Conservation (phyloP, 495 filamentous ascomycete genomes). For the Bacidia rubella region DNA sequence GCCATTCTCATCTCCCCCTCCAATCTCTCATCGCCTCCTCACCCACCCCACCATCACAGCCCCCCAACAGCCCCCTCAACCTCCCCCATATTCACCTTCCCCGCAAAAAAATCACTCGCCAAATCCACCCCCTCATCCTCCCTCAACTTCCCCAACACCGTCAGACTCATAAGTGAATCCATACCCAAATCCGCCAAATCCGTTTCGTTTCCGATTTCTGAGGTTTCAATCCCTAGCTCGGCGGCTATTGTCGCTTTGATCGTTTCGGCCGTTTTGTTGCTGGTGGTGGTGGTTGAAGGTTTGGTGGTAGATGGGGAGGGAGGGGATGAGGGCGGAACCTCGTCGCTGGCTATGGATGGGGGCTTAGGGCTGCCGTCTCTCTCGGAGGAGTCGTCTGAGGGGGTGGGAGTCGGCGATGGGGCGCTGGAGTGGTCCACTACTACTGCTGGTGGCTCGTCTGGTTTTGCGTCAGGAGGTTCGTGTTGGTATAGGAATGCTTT, state of each 20-base stretch:
- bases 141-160: background rate
- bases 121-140: background rate
- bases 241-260: background rate
- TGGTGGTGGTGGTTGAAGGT: too few relatives aligned
- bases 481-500: slow-evolving; percentile 7
- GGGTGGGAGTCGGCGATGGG: too few relatives aligned
- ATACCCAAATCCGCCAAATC: background rate
- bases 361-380: too few relatives aligned
- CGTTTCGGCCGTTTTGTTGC: too few relatives aligned
- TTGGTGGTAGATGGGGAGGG: too few relatives aligned
- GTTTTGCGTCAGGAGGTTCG: too few relatives aligned
- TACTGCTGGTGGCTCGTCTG: too few relatives aligned
- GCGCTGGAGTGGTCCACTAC: too few relatives aligned
- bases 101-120: background rate
- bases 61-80: background rate
- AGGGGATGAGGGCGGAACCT: background rate
- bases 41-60: background rate
- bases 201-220: background rate
- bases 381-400: too few relatives aligned
- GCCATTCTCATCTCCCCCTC: background rate
- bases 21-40: background rate
- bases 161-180: background rate
- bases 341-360: background rate
- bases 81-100: background rate
- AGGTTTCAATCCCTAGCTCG: background rate